Evolutionary conservation across 306 rosid species (phyloP).

Genomic region (Dryas drummondii): DNA sequence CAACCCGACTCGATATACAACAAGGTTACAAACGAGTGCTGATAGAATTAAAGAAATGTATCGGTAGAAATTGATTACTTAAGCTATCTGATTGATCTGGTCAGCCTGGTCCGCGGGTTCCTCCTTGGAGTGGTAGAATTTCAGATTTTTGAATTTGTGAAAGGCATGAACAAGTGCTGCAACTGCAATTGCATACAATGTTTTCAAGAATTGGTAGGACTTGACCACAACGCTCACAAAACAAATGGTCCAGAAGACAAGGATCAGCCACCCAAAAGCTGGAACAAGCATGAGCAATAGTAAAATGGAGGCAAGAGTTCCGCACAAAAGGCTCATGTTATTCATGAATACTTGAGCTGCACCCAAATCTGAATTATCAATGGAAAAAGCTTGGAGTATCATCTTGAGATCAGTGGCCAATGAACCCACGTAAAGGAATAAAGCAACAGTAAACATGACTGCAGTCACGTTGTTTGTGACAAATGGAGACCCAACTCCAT

Average conservation of each 20-base stretch:
- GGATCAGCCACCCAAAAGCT: neutral
- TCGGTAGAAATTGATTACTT: neutral
- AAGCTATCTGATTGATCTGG: too few relatives aligned
- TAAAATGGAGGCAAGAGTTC: neutral
- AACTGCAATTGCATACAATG: neutral
- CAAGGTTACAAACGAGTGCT: too few relatives aligned
- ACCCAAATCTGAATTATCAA: neutral
- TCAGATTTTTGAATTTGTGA: neutral
- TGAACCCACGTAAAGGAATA: neutral
- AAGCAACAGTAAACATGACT: neutral
- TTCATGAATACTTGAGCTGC: neutral
- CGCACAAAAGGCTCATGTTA: neutral
- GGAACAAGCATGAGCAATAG: neutral
- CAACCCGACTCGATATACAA: too few relatives aligned
- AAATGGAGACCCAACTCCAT: neutral
- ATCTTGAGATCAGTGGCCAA: neutral
- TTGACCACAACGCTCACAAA: neutral
- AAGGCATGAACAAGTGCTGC: neutral
- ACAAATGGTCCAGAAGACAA: neutral
- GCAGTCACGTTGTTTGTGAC: neutral
- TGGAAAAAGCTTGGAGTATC: neutral
- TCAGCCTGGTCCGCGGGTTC: too few relatives aligned
- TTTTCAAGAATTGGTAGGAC: neutral
- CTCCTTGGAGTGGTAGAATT: fast-evolving
- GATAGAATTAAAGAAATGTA: too few relatives aligned